Evolutionary conservation across 73 alveolate species (phyloP), one percentile per base, ranked within the genome.

Genomic region (Stentor roeselii): DNA sequence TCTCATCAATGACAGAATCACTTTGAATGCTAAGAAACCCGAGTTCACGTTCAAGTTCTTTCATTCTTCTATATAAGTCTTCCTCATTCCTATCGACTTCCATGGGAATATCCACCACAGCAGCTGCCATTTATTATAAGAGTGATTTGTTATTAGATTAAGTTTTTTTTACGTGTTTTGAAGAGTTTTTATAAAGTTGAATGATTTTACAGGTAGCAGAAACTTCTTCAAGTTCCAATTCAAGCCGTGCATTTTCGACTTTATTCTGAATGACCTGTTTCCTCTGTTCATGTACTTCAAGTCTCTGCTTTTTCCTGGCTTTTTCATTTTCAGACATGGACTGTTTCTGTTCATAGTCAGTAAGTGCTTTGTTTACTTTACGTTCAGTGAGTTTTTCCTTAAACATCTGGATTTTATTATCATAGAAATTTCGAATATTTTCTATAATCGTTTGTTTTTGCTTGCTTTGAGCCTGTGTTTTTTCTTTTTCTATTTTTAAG

Each of bases 1-100:
- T 89, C 89, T 98, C 99, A 76, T 96, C 99, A 92, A 95, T 98
- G 85, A 98, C 90, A 92, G 96, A 97, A 84, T 98, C 97, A 74
- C 96, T 99, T 89, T 97, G 98, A 86, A 98, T 98, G 61, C 91
- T 91, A 27, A 96, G 93, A 88, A 97, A 96, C 90, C 96, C 99
- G 78, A 97, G 83, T 85, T 98, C 99, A 60, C 96, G 90, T 89
- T 97, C 99, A 75, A 96, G 96, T 38, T 91, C 91, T 87, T 98
- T 96, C 95, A 94, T 92, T 59, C 86, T 86, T 94, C 88, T 85
- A 94, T 93, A 98, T 84, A 97, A 88, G 86, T 98, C 99, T 41
- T 90, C 90, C 27, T n/a, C 34, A 40, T 67, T 40, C 27, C 34
- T 40, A 21, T 67, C 80, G 80, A 67, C 34, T 21, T 67, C 37